Conservation (phyloP, 805 yeast genomes). For the Saccharomycopsis microspora region DNA sequence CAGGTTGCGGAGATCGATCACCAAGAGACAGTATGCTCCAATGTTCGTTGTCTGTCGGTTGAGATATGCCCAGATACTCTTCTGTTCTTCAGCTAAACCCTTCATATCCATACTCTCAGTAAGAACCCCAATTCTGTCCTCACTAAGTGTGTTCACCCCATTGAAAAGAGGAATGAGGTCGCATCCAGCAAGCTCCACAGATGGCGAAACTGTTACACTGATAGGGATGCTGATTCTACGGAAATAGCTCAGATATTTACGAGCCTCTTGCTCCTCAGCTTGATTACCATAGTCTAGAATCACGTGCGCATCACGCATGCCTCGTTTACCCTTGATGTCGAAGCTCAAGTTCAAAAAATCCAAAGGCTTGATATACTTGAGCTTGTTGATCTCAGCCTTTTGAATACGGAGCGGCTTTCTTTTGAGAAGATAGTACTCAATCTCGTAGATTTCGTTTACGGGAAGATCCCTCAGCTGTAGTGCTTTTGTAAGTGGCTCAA, state of each 20-base stretch:
- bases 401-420: constrained; percentile 45
- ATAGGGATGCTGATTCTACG: constrained; percentile 60
- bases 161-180: constrained; percentile 54
- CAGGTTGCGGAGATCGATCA: constrained; percentile 70
- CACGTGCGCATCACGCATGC: constrained; percentile 54
- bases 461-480: constrained; percentile 37
- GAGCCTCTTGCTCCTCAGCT: constrained; percentile 16
- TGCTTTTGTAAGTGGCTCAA: constrained; percentile 48
- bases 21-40: constrained; percentile 48
- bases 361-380: constrained; percentile 22
- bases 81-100: constrained; percentile 12
- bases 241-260: constrained; percentile 25
- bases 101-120: constrained; percentile 21
- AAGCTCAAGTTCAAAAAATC: constrained; percentile 37
- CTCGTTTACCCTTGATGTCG: constrained; percentile 61
- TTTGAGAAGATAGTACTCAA: constrained; percentile 55
- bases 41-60: constrained; percentile 24
- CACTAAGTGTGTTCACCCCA: constrained; percentile 17
- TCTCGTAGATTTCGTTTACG: constrained; percentile 58
- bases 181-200: constrained; percentile 64
- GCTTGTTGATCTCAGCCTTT: constrained; percentile 17
- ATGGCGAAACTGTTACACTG: constrained; percentile 56
- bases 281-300: constrained; percentile 53
- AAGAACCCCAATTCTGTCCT: constrained; percentile 17
- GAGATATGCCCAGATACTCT: constrained; percentile 19